These are phyloP conservation scores for Chrysophaeum taylorii DNA, from an alignment of 352 stramenopile species.

Conservation along the genomic window DNA sequence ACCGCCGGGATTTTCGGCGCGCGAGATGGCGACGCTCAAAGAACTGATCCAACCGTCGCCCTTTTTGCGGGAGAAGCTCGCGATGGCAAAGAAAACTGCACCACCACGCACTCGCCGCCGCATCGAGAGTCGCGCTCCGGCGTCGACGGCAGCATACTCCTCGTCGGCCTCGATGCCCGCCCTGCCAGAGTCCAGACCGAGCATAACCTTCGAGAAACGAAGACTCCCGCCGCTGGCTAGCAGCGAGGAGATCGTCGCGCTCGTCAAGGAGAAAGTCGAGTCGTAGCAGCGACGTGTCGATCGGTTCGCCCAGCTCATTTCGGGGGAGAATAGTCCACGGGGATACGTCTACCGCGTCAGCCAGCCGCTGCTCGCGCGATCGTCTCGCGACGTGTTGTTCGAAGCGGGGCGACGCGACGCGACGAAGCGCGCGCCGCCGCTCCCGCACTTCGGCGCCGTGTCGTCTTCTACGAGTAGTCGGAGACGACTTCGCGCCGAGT, in stretches of 20 bases:
- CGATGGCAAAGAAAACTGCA: not conserved
- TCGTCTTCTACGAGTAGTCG: not conserved
- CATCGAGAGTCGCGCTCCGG: not conserved
- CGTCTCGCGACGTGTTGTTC: no score
- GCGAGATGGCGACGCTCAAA: not conserved
- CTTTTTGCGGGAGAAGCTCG: conserved; percentile 4
- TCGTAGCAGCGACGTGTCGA: not conserved
- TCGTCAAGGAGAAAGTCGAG: not conserved
- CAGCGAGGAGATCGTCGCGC: not conserved
- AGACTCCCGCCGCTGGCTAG: not conserved
- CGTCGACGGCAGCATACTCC: not conserved
- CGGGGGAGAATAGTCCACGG: not conserved
- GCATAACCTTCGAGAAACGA: no score
- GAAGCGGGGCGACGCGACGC: not conserved
- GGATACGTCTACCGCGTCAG: not conserved
- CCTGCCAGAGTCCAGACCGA: not conserved
- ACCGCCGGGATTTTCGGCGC: not conserved
- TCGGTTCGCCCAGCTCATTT: not conserved
- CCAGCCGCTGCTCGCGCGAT: not conserved
- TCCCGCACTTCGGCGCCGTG: not conserved
- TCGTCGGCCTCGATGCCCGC: not conserved
- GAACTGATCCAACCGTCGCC: not conserved
- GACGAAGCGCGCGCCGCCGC: not conserved
- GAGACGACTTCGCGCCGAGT: not conserved
- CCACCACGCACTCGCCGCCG: not conserved